Evolutionary conservation across 2,329 filamentous ascomycete species (phyloP), one percentile per base, ranked within the genome.

Genomic region (Zymoseptoria pseudotritici): DNA sequence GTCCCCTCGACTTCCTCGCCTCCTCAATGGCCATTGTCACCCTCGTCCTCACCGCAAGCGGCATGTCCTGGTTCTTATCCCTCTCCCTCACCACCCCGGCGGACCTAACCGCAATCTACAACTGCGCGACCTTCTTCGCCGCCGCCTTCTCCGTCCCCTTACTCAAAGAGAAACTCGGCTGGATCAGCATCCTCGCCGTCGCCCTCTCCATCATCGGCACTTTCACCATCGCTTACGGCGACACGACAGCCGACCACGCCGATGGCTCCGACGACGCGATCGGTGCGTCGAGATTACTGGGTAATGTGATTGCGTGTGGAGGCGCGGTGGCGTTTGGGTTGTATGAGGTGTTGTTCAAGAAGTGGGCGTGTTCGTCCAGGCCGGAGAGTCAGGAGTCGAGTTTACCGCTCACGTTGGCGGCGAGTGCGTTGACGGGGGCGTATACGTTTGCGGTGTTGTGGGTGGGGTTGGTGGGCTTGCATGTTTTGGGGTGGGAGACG

Each of bases 311-410:
- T 29, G 69, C 70, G 21, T 65, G 64, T 50, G 61, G 69, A 9
- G 71, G 71, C 31, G 69, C 71, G 8, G 60, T 72, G 13, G 69
- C 69, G 10, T 73, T 73, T 61, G 71, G 71, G 17, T 60, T 73
- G 24, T 73, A 73, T 53, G 70, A 72, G 58, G 71, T 73, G 22
- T 59, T 73, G 54, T 70, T 73, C 65, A 73, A 73, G 55, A 71
- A 71, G 42, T 73, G 69, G 66, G 69, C 71, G 2, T 72, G 68
- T 61, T 68, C 70, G 19, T 67, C 64, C 2, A 53, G 60, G 36
- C 65, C 68, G 1, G 65, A 66, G 53, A 62, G 64, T 51, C 63
- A 69, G 49, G 57, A 63, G n/a, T 64, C 66, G 17, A 67, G 62
- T 52, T 58, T 73, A 19, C 67, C 69, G 19, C 57, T 73, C 20